phyloP scores from a whole-genome alignment of 2,329 filamentous ascomycete genomes.

The Beauveria sp. region DNA sequence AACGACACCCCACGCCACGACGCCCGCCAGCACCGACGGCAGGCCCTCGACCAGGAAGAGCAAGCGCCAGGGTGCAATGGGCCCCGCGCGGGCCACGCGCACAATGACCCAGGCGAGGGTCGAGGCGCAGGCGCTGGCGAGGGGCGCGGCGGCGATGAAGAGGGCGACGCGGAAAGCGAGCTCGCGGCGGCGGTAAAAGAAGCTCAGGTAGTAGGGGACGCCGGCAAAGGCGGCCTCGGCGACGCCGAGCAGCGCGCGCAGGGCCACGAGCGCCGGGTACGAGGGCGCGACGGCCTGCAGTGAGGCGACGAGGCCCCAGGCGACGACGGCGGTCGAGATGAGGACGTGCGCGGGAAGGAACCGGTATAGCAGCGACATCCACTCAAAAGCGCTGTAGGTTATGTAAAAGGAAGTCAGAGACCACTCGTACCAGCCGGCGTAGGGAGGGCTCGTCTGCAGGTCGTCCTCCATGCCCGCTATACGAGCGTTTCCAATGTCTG shows the following conservation, averaged over 20 bases:
- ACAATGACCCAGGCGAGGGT: slow-evolving; percentile 74
- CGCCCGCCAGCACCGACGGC: slow-evolving; percentile 67
- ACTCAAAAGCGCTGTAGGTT: slow-evolving; percentile 56
- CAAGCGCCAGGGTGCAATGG: slow-evolving; percentile 77
- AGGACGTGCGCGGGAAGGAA: slow-evolving; percentile 54
- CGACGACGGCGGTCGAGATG: slow-evolving; percentile 55
- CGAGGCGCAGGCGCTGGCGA: slow-evolving; percentile 73
- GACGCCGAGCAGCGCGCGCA: slow-evolving; percentile 52
- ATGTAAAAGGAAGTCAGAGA: slow-evolving; percentile 54
- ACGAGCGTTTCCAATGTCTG: slow-evolving; percentile 56
- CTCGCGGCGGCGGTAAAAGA: slow-evolving; percentile 60
- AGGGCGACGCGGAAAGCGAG: slow-evolving; percentile 78
- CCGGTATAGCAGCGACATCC: slow-evolving; percentile 57
- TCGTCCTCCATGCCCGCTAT: slow-evolving; percentile 58
- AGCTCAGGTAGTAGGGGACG: slow-evolving; percentile 56
- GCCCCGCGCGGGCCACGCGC: slow-evolving; percentile 49
- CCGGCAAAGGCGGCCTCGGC: slow-evolving; percentile 60
- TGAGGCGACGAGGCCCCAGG: slow-evolving; percentile 74
- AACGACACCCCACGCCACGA: slow-evolving; percentile 65
- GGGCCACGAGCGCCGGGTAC: slow-evolving; percentile 49
- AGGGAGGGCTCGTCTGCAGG: slow-evolving; percentile 42
- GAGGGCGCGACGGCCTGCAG: slow-evolving; percentile 60
- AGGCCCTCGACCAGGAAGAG: slow-evolving; percentile 82
- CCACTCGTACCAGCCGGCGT: slow-evolving; percentile 49
- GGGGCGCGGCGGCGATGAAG: slow-evolving; percentile 76